Percentiles rank a stretch among this genome's conserved stretches.
Conservation (phyloP, 2,329 filamentous ascomycete species). For the Graphilbum fragrans region DNA sequence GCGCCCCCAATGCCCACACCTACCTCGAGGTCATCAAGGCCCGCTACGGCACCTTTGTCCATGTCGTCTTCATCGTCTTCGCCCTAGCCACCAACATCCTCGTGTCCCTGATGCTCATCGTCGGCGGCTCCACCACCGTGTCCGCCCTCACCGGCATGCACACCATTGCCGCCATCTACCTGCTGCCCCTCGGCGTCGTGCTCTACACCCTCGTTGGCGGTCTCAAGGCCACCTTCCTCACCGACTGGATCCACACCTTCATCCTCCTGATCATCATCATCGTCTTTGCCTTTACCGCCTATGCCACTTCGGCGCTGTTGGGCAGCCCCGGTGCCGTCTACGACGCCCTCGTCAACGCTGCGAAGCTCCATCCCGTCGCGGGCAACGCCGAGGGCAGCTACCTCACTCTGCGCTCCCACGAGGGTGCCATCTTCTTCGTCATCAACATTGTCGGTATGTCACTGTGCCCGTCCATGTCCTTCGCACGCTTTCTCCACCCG, state of each 20-base stretch:
- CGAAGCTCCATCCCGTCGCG: slow-evolving; percentile 55
- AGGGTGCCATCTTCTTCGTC: slow-evolving; percentile 81
- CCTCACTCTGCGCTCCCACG: slow-evolving; percentile 70
- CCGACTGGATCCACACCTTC: slow-evolving; percentile 27
- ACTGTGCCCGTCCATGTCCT: too few species aligned
- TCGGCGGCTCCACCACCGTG: slow-evolving; percentile 23
- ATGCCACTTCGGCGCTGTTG: slow-evolving; percentile 18
- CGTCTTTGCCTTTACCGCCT: slow-evolving; percentile 22
- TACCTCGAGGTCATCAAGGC: slow-evolving; percentile 27
- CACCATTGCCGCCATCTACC: slow-evolving; percentile 25
- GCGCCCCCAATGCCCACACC: slow-evolving; percentile 26
- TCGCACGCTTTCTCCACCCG: neutral
- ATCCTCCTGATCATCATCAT: slow-evolving; percentile 25
- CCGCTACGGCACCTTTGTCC: slow-evolving; percentile 23
- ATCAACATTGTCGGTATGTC: slow-evolving; percentile 62
- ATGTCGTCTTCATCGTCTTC: slow-evolving; percentile 25
- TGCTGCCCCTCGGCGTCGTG: slow-evolving; percentile 25
- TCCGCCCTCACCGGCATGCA: slow-evolving; percentile 27
- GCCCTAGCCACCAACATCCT: slow-evolving; percentile 27
- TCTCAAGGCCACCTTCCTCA: slow-evolving; percentile 25
- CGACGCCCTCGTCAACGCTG: slow-evolving; percentile 20
- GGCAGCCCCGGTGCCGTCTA: slow-evolving; percentile 22
- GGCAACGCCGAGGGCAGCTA: slow-evolving; percentile 77
- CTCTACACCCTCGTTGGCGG: slow-evolving; percentile 27
- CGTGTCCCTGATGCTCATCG: slow-evolving; percentile 24